Evolutionary conservation across 495 filamentous ascomycete genomes (phyloP).

Genomic region (Parathielavia hyrcaniae): DNA sequence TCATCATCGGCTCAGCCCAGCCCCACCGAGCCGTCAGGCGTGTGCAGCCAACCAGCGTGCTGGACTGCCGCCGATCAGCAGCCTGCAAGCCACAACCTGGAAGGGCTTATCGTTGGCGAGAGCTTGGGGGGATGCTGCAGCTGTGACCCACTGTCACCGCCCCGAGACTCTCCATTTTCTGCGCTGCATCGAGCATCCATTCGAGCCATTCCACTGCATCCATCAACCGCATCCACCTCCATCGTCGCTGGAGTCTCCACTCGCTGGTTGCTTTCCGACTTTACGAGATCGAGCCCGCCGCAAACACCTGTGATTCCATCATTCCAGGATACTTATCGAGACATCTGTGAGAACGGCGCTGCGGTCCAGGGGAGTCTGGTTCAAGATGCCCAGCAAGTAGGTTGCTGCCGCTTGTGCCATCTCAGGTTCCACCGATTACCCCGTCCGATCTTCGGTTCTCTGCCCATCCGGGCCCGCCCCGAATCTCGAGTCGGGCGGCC

Average conservation of each 20-base stretch:
- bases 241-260: background rate
- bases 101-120: no score
- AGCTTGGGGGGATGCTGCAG: no score
- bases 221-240: background rate
- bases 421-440: no score
- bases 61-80: no score
- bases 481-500: slow-evolving; percentile 4
- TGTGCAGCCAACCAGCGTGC: background rate
- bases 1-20: background rate
- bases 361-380: background rate
- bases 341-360: slow-evolving; percentile 1
- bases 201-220: no score
- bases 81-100: no score
- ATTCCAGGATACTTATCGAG: no score
- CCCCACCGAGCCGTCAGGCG: background rate
- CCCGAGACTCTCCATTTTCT: background rate
- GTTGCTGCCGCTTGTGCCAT: slow-evolving; percentile 12
- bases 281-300: slow-evolving; percentile 7
- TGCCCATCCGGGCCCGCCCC: background rate
- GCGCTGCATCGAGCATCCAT: no score
- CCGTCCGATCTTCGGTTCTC: background rate
- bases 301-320: no score
- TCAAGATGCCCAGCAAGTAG: slow-evolving; percentile 25
- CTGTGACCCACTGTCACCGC: no score
- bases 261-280: slow-evolving; percentile 4